Conservation (phyloP, 2,329 filamentous ascomycete genomes). For the Fusarium mexicanum region DNA sequence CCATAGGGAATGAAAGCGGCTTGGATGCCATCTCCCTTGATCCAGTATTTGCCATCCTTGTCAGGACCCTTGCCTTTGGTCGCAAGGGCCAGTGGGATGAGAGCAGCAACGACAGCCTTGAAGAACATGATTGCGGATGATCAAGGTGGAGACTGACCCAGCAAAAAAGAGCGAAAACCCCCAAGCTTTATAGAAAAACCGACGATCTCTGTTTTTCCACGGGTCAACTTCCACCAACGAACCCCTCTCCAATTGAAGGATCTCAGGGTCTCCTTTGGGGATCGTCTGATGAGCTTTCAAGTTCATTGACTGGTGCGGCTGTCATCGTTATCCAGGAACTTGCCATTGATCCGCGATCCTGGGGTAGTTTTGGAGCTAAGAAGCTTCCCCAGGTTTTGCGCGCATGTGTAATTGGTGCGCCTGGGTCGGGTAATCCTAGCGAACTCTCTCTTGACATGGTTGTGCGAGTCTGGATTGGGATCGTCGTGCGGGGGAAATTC, state of each 20-base stretch:
- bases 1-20: slow-evolving; percentile 79
- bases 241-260: not conserved
- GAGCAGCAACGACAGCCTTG: slow-evolving; percentile 25
- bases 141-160: slow-evolving; percentile 2
- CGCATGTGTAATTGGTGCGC: slow-evolving; percentile 22
- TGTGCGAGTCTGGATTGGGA: slow-evolving; percentile 27
- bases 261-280: not conserved
- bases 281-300: slow-evolving; percentile 22
- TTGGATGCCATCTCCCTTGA: slow-evolving; percentile 72
- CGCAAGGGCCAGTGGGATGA: slow-evolving; percentile 25
- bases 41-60: slow-evolving; percentile 75
- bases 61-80: slow-evolving; percentile 54
- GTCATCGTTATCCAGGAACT: slow-evolving; percentile 4
- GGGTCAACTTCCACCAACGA: slow-evolving; percentile 18
- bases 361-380: slow-evolving; percentile 17
- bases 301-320: slow-evolving; percentile 32
- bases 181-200: slow-evolving; percentile 27
- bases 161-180: not conserved
- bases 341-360: slow-evolving; percentile 13
- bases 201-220: not conserved
- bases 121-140: slow-evolving; percentile 28
- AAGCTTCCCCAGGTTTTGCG: slow-evolving; percentile 32
- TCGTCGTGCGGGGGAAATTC: slow-evolving; percentile 36
- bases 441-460: slow-evolving; percentile 1
- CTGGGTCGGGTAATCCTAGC: slow-evolving; percentile 23